Evolutionary conservation across 148 eudicot genomes (phyloP).

Genomic region (Talinum fruticosum): DNA sequence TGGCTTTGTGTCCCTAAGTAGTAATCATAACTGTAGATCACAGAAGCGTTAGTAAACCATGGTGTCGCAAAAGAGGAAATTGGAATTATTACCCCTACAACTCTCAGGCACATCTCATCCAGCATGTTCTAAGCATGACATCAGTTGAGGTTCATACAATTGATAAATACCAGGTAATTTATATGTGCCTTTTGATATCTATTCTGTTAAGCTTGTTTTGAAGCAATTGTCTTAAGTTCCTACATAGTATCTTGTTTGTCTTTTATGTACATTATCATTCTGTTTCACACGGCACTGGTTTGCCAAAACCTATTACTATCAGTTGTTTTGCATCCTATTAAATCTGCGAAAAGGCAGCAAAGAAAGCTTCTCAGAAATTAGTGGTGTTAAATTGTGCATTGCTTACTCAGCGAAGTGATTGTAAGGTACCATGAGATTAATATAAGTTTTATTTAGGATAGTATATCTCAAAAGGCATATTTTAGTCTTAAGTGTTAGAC

Average conservation of each 20-base stretch:
- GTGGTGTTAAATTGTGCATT: not conserved
- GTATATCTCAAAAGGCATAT: not conserved
- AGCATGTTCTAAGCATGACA: slow-evolving; percentile 38
- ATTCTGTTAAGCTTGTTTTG: not conserved
- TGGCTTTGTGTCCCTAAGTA: not conserved
- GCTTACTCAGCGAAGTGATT: not conserved
- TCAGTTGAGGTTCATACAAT: slow-evolving; percentile 92
- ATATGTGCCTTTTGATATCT: slow-evolving; percentile 2
- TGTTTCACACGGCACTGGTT: not conserved
- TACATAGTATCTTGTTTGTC: not conserved
- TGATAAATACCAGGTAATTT: slow-evolving; percentile 87
- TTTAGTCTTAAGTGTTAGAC: not conserved
- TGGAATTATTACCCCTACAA: slow-evolving; percentile 91
- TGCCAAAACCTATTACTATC: not conserved
- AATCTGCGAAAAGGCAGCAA: not conserved
- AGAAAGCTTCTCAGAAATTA: not conserved
- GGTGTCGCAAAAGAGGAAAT: slow-evolving; percentile 69
- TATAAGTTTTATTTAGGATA: not conserved
- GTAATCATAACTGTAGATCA: slow-evolving; percentile 40
- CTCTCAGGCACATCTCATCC: slow-evolving; percentile 77
- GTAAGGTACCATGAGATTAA: too few species aligned
- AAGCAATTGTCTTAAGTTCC: not conserved
- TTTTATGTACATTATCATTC: not conserved
- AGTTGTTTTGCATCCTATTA: not conserved
- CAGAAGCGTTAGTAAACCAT: slow-evolving; percentile 48